Evolutionary conservation across 148 eudicot species (phyloP), one percentile per base, ranked within the genome.

Genomic region (Rhododendron griersonianum): DNA sequence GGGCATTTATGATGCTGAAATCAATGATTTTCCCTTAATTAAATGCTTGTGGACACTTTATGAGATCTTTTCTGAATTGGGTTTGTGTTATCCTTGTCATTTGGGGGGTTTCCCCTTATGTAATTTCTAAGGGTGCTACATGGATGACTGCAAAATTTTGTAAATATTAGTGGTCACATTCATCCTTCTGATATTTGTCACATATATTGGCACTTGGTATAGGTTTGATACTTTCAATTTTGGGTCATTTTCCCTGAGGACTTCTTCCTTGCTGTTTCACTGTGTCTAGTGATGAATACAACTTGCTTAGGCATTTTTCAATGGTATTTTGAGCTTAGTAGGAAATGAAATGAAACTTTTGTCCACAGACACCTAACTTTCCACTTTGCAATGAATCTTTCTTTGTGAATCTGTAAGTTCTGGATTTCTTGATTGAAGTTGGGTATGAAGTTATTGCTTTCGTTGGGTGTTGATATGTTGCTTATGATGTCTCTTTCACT

Each of bases 1-100:
- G 85, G 82, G 83, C 86, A 91, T 95, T 93, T 89, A 91, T 85
- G 87, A 87, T 88, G 87, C 81, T 90, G 91, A 90, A 92, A 89
- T 94, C 85, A 91, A 93, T 89, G 92, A 86, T 86, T 83, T 86
- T 86, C 75, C 75, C 23, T 80, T 81, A 89, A 85, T 92, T 94
- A 90, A 92, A 89, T 91, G 93, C 86, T 86, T 85, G 83, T 82
- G 84, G 50, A 75, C 86, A 81, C 87, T 89, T 89, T 53, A 79
- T 84, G 85, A 76, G 71, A 88, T 83, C 86, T 87, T 89, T 86
- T 87, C 86, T 88, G 90, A 90, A 87, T 89, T 87, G 86, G 88
- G 88, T 81, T 71, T 86, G 82, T 89, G 86, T 86, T 89, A 87
- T 86, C 85, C 85, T 65, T 86, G 85, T 84, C 87, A 87, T 86